Percentiles rank a stretch among this genome's conserved stretches.
Conservation (phyloP, 2,329 filamentous ascomycete genomes). For the Fusarium avenaceum region DNA sequence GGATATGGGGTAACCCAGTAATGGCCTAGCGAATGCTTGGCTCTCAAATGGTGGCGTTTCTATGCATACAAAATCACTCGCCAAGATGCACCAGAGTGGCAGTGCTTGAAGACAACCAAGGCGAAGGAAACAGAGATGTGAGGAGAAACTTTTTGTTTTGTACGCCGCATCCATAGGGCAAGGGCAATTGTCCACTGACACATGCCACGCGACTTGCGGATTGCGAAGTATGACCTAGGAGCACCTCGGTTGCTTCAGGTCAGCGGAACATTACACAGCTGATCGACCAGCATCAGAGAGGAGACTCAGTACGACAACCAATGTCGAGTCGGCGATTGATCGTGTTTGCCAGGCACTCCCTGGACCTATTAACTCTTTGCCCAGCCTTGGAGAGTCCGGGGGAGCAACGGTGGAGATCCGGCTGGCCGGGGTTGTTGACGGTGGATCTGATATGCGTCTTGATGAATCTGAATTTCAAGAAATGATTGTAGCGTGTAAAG, state of each 20-base stretch:
- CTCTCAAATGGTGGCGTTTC: conserved; percentile 39
- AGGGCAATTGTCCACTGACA: conserved; percentile 25
- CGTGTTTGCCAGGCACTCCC: conserved; percentile 38
- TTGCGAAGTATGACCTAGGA: conserved; percentile 10
- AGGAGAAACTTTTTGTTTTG: background rate
- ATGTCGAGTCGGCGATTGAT: conserved; percentile 28
- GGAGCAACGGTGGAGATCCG: conserved; percentile 26
- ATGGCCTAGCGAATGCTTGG: conserved; percentile 37
- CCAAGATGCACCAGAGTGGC: conserved; percentile 34
- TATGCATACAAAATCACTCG: conserved; percentile 18
- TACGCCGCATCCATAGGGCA: background rate
- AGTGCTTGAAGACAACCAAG: conserved; percentile 26
- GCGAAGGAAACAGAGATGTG: background rate
- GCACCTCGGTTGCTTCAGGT: conserved; percentile 40
- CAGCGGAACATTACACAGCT: conserved; percentile 19
- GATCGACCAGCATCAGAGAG: conserved; percentile 23
- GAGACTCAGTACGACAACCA: conserved; percentile 20
- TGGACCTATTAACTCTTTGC: conserved; percentile 23
- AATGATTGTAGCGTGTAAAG: background rate
- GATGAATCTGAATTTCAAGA: conserved; percentile 30
- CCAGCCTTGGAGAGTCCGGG: conserved; percentile 29
- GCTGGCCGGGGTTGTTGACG: conserved; percentile 2
- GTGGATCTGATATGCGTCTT: conserved; percentile 37
- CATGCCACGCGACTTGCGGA: conserved; percentile 29
- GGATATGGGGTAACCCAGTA: conserved; percentile 35